phyloP scores from a whole-genome alignment of 441 rosid species.

The Corymbia citriodora region DNA sequence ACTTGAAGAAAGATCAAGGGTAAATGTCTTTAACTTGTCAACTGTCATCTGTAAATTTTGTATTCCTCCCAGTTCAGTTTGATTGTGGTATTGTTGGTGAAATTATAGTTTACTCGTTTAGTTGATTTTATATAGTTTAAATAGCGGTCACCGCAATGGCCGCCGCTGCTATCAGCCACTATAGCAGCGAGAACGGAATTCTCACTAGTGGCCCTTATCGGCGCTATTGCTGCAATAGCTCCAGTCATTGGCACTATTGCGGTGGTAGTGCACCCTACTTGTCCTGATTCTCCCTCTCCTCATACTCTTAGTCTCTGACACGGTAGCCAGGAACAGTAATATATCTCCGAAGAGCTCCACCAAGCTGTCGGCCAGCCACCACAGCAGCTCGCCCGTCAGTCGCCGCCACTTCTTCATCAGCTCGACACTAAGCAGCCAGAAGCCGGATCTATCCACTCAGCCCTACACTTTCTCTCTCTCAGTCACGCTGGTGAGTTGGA shows the following conservation, averaged over 20 bases:
- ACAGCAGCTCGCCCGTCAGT: not conserved
- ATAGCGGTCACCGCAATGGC: not conserved
- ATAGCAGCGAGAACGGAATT: fast-evolving
- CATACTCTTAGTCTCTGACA: not conserved
- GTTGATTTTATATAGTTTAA: too few relatives aligned
- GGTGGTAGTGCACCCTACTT: not conserved
- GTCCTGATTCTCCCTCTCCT: not conserved
- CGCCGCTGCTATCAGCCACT: not conserved
- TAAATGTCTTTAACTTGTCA: not conserved
- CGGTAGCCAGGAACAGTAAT: not conserved
- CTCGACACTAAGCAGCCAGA: not conserved
- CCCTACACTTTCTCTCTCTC: not conserved
- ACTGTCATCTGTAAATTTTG: fast-evolving
- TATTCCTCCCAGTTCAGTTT: not conserved
- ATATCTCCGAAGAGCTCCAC: not conserved
- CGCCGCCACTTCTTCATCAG: not conserved
- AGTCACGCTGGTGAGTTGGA: too few relatives aligned
- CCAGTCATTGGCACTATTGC: not conserved
- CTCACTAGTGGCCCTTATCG: not conserved
- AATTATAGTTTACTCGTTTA: not conserved
- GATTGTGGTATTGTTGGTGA: not conserved
- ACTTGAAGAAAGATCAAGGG: not conserved
- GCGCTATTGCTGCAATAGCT: not conserved
- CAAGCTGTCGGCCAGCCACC: not conserved
- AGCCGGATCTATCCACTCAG: not conserved